Base-by-base conservation (phyloP, 2,329 filamentous ascomycete species). In the Paecilomyces niveus region DNA sequence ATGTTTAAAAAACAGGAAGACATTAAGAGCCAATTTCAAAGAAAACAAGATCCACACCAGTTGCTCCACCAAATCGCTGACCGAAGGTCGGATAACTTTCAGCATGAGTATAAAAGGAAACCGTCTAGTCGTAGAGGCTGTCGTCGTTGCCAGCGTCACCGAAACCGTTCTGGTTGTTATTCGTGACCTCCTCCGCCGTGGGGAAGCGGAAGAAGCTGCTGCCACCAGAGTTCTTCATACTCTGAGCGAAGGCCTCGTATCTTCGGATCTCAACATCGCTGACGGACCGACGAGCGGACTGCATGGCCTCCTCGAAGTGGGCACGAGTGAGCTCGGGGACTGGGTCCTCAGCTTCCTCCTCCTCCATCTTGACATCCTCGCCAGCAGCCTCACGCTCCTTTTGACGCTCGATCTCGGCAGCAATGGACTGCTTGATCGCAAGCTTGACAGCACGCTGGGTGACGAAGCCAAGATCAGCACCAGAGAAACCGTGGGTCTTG, bases 141-240 rank as follows among this genome's bases (percentile, higher is more conserved):
- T 97, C 93, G 73, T 97, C 93, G 75, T 96, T 92, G 69, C 91
- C 93, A 66, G 86, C 90, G 70, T 92, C 89, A 64, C 92, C 92
- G 68, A 94, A 92, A 54, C 85, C 77, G 67, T 79, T 79, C 64
- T 78, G 76, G 56, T 72, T 78, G 68, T 68, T 74, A 63, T 74
- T 77, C 64, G 76, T 79, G 63, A 74, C 77, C 78, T 79, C 84
- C 74, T 78, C 83, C 67, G 76, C 80, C 74, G 68, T 78, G 32
- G 89, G 93, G 87, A 99, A 99, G 78, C 95, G 92, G 89, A 99
- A 99, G 85, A 94, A 97, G 68, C 90, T 92, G 70, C 92, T 93
- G 45, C 92, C 92, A 55, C 92, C 92, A 60, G 90, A 87, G 75
- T 96, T 96, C 89, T 99, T 99, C 92, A 99, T 95, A 76, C 93